Conservation (phyloP, 2,329 filamentous ascomycete species). For the Capronia coronata region DNA sequence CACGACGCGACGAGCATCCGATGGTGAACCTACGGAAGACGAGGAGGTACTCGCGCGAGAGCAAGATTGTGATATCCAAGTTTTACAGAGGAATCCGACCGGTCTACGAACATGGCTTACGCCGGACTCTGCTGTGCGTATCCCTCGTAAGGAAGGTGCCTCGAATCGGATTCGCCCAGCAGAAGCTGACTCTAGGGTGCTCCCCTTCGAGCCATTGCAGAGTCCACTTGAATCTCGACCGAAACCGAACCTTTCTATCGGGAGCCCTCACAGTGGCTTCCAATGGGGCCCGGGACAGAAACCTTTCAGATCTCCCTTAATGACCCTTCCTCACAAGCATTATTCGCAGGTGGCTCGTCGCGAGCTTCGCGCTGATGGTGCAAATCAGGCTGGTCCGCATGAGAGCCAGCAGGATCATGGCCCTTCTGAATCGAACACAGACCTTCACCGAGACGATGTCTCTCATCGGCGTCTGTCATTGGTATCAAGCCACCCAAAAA, state of each 20-base stretch:
- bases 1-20: slow-evolving; percentile 7
- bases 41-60: neutral
- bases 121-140: slow-evolving; percentile 3
- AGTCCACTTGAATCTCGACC: neutral
- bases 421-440: too few relatives aligned
- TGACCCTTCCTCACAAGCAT: neutral
- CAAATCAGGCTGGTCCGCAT: neutral
- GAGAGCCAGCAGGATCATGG: too few relatives aligned
- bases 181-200: neutral
- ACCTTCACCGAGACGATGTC: too few relatives aligned
- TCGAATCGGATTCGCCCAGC: neutral
- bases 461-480: neutral
- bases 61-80: neutral
- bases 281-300: slow-evolving; percentile 12
- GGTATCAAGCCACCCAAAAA: neutral
- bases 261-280: slow-evolving; percentile 13
- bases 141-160: neutral
- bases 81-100: neutral
- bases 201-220: neutral
- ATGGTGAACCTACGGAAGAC: neutral
- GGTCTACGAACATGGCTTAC: slow-evolving; percentile 14
- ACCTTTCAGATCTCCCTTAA: slow-evolving; percentile 15
- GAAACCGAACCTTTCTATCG: neutral
- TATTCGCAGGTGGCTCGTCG: slow-evolving; percentile 6
- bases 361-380: neutral